Percentiles rank a stretch among this genome's conserved stretches.
phyloP scores from a whole-genome alignment of 106 monocot species.

The Dendrobium chrysotoxum region DNA sequence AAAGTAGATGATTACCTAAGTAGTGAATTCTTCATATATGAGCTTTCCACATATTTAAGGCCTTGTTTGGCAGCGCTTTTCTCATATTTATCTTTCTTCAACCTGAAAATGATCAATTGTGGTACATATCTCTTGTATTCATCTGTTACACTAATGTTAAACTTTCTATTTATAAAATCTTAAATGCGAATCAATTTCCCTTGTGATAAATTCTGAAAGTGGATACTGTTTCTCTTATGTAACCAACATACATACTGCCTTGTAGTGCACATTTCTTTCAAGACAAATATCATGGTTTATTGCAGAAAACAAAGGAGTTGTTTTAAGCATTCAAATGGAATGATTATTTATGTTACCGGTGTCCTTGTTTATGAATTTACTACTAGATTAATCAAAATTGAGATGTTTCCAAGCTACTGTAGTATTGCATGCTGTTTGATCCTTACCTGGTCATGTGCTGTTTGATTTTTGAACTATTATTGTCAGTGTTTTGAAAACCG shows the following conservation, averaged over 20 bases:
- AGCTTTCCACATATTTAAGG: background rate
- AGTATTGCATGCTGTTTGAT: background rate
- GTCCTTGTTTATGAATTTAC: background rate
- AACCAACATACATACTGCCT: background rate
- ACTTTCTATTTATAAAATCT: background rate
- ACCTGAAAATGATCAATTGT: background rate
- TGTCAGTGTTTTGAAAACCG: background rate
- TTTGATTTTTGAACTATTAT: background rate
- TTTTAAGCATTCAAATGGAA: background rate
- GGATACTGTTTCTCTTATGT: background rate
- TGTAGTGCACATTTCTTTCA: background rate
- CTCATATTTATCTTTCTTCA: background rate
- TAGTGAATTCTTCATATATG: background rate
- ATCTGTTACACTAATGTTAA: background rate
- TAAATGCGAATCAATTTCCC: background rate
- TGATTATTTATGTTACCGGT: background rate
- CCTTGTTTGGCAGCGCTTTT: background rate
- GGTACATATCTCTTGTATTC: background rate
- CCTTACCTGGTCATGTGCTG: background rate
- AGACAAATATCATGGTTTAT: background rate
- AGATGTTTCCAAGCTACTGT: background rate
- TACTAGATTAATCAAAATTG: background rate
- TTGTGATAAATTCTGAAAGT: background rate
- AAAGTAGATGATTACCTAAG: background rate
- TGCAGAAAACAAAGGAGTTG: background rate